phyloP scores from a whole-genome alignment of 805 yeast genomes.

The Ogataea wickerhamii region DNA sequence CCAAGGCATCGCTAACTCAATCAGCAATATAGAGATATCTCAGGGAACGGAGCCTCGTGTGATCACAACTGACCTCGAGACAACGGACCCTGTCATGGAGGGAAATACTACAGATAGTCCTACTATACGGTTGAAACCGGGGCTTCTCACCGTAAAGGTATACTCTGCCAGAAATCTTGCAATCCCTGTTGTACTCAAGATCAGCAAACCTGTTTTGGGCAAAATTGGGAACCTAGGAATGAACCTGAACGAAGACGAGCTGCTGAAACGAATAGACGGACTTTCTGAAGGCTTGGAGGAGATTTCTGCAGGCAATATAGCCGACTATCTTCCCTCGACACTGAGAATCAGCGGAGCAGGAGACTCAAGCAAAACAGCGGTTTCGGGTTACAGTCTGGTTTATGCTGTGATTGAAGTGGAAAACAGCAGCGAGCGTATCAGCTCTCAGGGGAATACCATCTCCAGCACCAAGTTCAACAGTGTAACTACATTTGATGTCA shows the following conservation, averaged over 20 bases:
- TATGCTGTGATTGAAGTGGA: slow-evolving; percentile 92
- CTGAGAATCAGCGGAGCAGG: slow-evolving; percentile 29
- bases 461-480: slow-evolving; percentile 80
- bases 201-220: slow-evolving; percentile 59
- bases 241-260: slow-evolving; percentile 31
- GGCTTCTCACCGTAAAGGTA: slow-evolving; percentile 72
- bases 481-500: slow-evolving; percentile 87
- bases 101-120: background rate
- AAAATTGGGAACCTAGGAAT: slow-evolving; percentile 61
- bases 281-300: slow-evolving; percentile 29
- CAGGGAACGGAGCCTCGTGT: slow-evolving; percentile 16
- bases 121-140: slow-evolving; percentile 43
- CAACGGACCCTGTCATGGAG: slow-evolving; percentile 33
- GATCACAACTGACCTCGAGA: slow-evolving; percentile 27
- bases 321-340: slow-evolving; percentile 44
- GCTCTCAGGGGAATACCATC: slow-evolving; percentile 81
- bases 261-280: slow-evolving; percentile 32
- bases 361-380: slow-evolving; percentile 59
- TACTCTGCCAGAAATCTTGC: slow-evolving; percentile 65
- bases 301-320: slow-evolving; percentile 25
- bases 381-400: slow-evolving; percentile 45
- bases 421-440: slow-evolving; percentile 85
- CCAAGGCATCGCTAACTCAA: slow-evolving; percentile 12
- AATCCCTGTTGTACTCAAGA: slow-evolving; percentile 67
- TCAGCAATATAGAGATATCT: slow-evolving; percentile 11